A percentile compares a stretch with the other conserved stretches of the same genome.
Evolutionary conservation across 164 flowering plant genomes (phyloP).

Genomic region (Protea cynaroides): DNA sequence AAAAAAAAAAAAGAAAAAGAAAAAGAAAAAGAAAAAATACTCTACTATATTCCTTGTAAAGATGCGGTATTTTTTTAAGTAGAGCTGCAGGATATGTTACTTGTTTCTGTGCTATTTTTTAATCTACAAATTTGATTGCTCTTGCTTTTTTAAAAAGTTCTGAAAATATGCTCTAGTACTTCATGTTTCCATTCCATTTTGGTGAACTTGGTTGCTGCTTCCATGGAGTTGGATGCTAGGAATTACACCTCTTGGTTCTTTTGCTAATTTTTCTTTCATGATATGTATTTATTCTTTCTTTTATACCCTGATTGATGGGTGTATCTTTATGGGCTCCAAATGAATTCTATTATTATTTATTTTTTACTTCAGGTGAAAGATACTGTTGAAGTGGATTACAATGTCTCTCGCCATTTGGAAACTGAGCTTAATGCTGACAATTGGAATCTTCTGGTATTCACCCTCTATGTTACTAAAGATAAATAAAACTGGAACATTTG

Average conservation of each 20-base stretch:
- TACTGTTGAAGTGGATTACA: conserved; percentile 86
- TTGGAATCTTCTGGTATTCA: conserved; percentile 81
- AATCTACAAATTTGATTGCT: no score
- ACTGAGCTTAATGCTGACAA: conserved; percentile 57
- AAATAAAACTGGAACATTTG: no score
- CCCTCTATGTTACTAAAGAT: no score
- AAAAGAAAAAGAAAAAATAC: no score
- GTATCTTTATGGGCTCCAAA: neutral
- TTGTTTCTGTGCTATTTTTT: no score
- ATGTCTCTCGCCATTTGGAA: conserved; percentile 86
- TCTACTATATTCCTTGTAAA: no score
- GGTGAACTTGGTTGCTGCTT: neutral
- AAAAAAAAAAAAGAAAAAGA: no score
- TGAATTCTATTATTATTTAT: neutral
- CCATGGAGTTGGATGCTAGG: neutral
- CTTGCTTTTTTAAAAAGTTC: no score
- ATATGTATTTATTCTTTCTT: neutral
- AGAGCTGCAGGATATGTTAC: no score
- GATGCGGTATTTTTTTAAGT: no score
- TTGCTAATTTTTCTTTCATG: neutral
- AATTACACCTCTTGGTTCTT: neutral
- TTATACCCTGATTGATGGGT: neutral
- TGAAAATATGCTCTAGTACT: neutral
- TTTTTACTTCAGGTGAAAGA: conserved; percentile 68
- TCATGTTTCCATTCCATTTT: neutral